Percentiles rank a stretch among this genome's conserved stretches.
phyloP scores from a whole-genome alignment of 805 yeast genomes.

The Wickerhamiella bombiphila region DNA sequence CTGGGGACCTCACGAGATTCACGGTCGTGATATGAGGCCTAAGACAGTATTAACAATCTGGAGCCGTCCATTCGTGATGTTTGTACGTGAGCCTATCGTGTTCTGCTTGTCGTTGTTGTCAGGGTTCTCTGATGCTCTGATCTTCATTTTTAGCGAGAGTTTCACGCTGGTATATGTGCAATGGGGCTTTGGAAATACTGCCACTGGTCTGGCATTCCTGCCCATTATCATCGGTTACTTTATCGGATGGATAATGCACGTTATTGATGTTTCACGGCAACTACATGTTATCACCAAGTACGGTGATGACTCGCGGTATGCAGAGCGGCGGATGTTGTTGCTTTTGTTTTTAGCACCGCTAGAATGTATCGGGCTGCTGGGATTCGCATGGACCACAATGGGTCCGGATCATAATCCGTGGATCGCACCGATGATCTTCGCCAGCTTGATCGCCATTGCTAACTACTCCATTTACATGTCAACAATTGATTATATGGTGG shows the following conservation, averaged over 20 bases:
- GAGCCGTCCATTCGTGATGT: conserved; percentile 30
- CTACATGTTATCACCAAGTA: conserved; percentile 20
- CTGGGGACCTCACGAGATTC: conserved; percentile 27
- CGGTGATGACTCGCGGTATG: conserved; percentile 18
- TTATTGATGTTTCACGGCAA: conserved; percentile 26
- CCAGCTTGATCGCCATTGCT: conserved; percentile 28
- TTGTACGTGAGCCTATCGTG: conserved; percentile 28
- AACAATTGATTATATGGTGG: conserved; percentile 32
- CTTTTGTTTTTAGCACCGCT: conserved; percentile 28
- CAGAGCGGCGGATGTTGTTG: conserved; percentile 18
- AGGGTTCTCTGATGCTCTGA: conserved; percentile 30
- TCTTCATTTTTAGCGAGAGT: conserved; percentile 29
- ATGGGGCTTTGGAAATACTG: conserved; percentile 25
- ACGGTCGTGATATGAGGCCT: conserved; percentile 10
- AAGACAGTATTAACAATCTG: conserved; percentile 17
- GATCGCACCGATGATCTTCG: conserved; percentile 30
- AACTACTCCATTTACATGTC: conserved; percentile 31
- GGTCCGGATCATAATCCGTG: conserved; percentile 27
- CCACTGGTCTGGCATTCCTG: conserved; percentile 24
- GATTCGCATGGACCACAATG: conserved; percentile 31
- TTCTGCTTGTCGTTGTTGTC: conserved; percentile 27
- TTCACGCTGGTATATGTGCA: conserved; percentile 25
- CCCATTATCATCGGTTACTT: conserved; percentile 27
- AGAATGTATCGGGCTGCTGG: conserved; percentile 28
- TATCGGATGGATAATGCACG: conserved; percentile 25